Conservation (phyloP, 495 filamentous ascomycete species). For the Aspergillus sparsus region DNA sequence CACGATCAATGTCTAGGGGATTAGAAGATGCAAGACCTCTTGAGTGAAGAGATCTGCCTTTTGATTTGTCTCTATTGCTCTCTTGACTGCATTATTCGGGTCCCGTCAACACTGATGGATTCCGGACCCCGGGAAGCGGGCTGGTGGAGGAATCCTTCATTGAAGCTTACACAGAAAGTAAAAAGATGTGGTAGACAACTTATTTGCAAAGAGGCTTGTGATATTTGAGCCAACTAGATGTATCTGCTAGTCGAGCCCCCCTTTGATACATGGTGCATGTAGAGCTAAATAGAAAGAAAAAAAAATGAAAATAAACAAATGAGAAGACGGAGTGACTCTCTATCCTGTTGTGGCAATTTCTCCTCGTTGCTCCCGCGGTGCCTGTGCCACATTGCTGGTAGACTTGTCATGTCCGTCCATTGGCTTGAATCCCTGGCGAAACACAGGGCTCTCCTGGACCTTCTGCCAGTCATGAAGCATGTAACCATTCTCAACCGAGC, state of each 20-base stretch:
- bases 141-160: too few relatives aligned
- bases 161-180: too few relatives aligned
- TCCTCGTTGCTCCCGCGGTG: neutral
- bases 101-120: neutral
- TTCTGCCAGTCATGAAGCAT: conserved; percentile 16
- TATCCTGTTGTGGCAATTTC: conserved; percentile 1
- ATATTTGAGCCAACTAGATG: too few relatives aligned
- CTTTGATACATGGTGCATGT: too few relatives aligned
- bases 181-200: too few relatives aligned
- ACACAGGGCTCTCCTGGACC: conserved; percentile 10
- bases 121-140: neutral
- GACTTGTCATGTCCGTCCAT: conserved; percentile 12
- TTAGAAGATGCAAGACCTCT: neutral
- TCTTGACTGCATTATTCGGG: neutral
- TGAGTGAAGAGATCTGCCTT: neutral
- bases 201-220: too few relatives aligned
- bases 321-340: neutral
- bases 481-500: conserved; percentile 11
- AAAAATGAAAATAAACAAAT: too few relatives aligned
- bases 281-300: too few relatives aligned
- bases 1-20: neutral
- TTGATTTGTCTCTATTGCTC: neutral
- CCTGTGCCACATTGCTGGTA: neutral
- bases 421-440: conserved; percentile 7
- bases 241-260: too few relatives aligned